These are phyloP conservation scores for Pittosporum tobira DNA, from an alignment of 129 eudicot species.

Conservation along the genomic window DNA sequence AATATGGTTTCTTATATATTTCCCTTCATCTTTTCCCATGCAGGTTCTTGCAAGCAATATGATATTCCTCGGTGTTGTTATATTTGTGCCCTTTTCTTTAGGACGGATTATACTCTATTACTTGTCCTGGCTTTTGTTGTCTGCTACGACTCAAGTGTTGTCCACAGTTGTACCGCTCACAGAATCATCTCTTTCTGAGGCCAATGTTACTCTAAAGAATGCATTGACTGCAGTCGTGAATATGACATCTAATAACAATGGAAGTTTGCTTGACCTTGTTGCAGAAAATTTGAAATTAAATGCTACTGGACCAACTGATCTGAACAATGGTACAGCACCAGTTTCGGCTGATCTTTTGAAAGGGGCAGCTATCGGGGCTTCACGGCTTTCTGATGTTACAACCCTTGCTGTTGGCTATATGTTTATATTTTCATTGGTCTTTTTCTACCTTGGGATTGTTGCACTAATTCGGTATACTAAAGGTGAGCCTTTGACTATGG, in stretches of 20 bases:
- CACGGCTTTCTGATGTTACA: conserved; percentile 70
- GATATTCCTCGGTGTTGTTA: conserved; percentile 90
- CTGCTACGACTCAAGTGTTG: conserved; percentile 55
- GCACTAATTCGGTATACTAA: conserved; percentile 62
- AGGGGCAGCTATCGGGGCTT: conserved; percentile 46
- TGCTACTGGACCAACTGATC: conserved; percentile 39
- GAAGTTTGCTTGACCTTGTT: conserved; percentile 36
- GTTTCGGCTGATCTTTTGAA: conserved; percentile 46
- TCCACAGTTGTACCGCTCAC: conserved; percentile 55
- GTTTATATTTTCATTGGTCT: conserved; percentile 52
- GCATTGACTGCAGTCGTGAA: conserved; percentile 53
- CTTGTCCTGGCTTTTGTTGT: conserved; percentile 59
- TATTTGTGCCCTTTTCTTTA: conserved; percentile 75
- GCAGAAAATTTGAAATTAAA: conserved; percentile 44
- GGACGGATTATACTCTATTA: conserved; percentile 70
- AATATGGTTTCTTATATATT: neutral
- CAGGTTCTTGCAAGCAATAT: conserved; percentile 98
- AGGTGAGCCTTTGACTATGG: conserved; percentile 81
- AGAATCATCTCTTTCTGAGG: conserved; percentile 69
- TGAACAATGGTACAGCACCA: conserved; percentile 36
- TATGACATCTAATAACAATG: conserved; percentile 47
- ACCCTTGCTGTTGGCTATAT: conserved; percentile 92
- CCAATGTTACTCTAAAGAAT: conserved; percentile 69
- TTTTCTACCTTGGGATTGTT: conserved; percentile 62
- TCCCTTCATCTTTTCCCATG: conserved; percentile 8